Conservation (phyloP, 768 basidiomycete genomes). For the Kwoniella mangroviensis region DNA sequence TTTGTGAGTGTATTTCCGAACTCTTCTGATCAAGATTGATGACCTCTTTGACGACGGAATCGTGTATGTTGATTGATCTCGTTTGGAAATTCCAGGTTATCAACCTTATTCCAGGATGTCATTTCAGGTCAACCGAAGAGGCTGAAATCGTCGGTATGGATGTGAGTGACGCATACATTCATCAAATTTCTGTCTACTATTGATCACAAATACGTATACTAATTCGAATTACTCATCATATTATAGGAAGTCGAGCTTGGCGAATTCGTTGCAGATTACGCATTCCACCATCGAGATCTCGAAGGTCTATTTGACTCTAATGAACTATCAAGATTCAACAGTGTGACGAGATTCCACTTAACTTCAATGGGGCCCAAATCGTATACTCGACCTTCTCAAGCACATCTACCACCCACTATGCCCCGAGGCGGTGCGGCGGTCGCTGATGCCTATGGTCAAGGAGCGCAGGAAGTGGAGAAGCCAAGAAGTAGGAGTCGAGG, state of each 20-base stretch:
- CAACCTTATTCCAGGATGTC: slow-evolving; percentile 81
- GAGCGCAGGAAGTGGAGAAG: slow-evolving; percentile 1
- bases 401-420: slow-evolving; percentile 17
- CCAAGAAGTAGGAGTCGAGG: slow-evolving; percentile 7
- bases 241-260: slow-evolving; percentile 52
- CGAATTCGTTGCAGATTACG: slow-evolving; percentile 56
- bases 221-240: not conserved
- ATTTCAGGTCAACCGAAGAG: slow-evolving; percentile 64
- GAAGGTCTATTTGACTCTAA: slow-evolving; percentile 47
- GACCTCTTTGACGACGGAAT: no score
- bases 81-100: slow-evolving; percentile 77
- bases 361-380: slow-evolving; percentile 15
- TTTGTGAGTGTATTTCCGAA: no score
- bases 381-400: slow-evolving; percentile 11
- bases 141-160: slow-evolving; percentile 76
- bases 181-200: not conserved
- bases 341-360: slow-evolving; percentile 16
- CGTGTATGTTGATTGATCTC: no score
- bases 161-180: slow-evolving; percentile 29
- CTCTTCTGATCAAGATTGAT: no score
- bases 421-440: slow-evolving; percentile 20
- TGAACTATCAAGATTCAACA: slow-evolving; percentile 19
- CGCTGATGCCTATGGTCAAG: not conserved
- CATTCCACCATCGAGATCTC: slow-evolving; percentile 52
- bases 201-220: slow-evolving; percentile 59